These are phyloP conservation scores for Aspergillus quadricinctus DNA, from an alignment of 2,329 filamentous ascomycete genomes.

Conservation along the genomic window DNA sequence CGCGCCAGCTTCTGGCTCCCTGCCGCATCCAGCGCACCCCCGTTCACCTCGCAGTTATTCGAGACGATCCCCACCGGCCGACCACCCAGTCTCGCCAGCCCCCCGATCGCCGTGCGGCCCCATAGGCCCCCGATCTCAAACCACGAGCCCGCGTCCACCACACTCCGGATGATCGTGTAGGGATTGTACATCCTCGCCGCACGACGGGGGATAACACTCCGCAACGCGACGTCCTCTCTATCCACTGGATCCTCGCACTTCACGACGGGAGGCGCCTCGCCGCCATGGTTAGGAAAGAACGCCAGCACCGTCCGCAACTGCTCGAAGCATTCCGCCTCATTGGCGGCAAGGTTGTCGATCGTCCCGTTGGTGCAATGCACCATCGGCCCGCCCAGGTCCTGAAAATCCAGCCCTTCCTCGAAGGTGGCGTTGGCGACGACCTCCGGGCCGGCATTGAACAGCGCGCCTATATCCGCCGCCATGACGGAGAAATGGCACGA, in stretches of 20 bases:
- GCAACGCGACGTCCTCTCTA: constrained; percentile 47
- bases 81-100: constrained; percentile 56
- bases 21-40: constrained; percentile 57
- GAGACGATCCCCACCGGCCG: constrained; percentile 57
- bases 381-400: constrained; percentile 56
- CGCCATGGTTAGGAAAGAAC: constrained; percentile 57
- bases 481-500: constrained; percentile 63
- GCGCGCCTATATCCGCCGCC: constrained; percentile 57
- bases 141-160: constrained; percentile 54
- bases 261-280: constrained; percentile 50
- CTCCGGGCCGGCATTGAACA: constrained; percentile 62
- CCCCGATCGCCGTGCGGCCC: constrained; percentile 59
- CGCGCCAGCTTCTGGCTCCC: constrained; percentile 59
- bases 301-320: constrained; percentile 55
- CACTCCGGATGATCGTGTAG: constrained; percentile 52
- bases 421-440: constrained; percentile 62
- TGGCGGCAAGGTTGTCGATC: constrained; percentile 59
- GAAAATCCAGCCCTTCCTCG: constrained; percentile 57
- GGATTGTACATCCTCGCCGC: constrained; percentile 59
- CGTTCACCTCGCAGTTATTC: constrained; percentile 58
- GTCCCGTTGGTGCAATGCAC: constrained; percentile 64
- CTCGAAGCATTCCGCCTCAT: constrained; percentile 59
- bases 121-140: constrained; percentile 63
- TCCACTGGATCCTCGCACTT: constrained; percentile 47
- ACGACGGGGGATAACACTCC: constrained; percentile 55